phyloP scores from a whole-genome alignment of 495 filamentous ascomycete genomes.

The Penicillium canescens region DNA sequence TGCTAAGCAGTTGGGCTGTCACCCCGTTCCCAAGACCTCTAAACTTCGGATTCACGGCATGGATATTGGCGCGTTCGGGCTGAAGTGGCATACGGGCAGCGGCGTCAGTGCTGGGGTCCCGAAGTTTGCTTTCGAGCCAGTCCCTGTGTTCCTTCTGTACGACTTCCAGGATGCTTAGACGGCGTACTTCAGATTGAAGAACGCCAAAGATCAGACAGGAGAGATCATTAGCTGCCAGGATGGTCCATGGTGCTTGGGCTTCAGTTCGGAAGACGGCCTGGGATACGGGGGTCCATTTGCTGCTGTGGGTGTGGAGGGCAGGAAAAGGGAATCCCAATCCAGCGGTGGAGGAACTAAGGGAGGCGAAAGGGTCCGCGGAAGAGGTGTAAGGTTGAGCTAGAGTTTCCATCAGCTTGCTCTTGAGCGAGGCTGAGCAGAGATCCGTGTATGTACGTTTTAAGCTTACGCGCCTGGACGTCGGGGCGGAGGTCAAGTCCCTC shows the following conservation, averaged over 20 bases:
- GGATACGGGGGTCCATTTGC: conserved; percentile 84
- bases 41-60: conserved; percentile 44
- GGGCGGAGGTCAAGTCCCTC: conserved; percentile 35
- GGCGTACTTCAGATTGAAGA: conserved; percentile 88
- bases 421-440: conserved; percentile 64
- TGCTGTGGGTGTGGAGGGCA: conserved; percentile 77
- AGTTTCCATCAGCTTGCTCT: conserved; percentile 84
- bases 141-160: conserved; percentile 81
- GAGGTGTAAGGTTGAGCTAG: conserved; percentile 77
- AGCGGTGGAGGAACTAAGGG: conserved; percentile 36
- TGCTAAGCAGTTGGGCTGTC: conserved; percentile 82
- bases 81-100: conserved; percentile 40
- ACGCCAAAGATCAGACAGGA: conserved; percentile 96
- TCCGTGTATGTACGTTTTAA: conserved; percentile 90
- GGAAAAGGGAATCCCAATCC: conserved; percentile 43
- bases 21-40: conserved; percentile 74
- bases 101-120: conserved; percentile 54
- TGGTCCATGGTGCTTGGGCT: conserved; percentile 85
- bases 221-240: conserved; percentile 94
- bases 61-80: conserved; percentile 37
- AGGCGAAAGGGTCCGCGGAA: conserved; percentile 49
- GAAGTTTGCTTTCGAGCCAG: conserved; percentile 89
- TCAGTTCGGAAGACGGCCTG: conserved; percentile 98
- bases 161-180: conserved; percentile 92
- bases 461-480: conserved; percentile 62